phyloP scores from a whole-genome alignment of 2,329 filamentous ascomycete genomes.

The Stromatinia cepivora region DNA sequence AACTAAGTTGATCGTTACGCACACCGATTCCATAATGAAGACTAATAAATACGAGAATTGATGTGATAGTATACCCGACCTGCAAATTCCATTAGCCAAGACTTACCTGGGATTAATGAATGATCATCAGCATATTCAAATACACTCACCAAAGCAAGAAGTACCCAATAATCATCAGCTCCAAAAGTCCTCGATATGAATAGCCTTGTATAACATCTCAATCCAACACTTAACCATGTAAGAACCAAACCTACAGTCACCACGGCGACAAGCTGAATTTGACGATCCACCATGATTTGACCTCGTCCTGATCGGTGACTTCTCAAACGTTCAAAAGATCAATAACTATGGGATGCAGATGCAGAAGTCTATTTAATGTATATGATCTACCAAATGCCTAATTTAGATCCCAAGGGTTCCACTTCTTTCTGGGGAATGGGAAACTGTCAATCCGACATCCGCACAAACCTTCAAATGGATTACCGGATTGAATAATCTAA shows the following conservation, averaged over 20 bases:
- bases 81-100: background rate
- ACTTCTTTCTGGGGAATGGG: background rate
- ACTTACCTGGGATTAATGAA: background rate
- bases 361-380: background rate
- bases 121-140: background rate
- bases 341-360: background rate
- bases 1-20: background rate
- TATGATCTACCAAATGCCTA: background rate
- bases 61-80: background rate
- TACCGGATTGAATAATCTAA: background rate
- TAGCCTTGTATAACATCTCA: constrained; percentile 14
- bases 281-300: background rate
- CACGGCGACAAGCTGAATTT: background rate
- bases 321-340: background rate
- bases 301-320: background rate
- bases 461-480: background rate
- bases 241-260: background rate
- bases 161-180: constrained; percentile 13
- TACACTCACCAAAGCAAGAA: constrained; percentile 10
- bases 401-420: too few relatives aligned
- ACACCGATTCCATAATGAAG: constrained; percentile 2
- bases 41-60: background rate
- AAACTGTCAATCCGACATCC: background rate
- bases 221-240: constrained; percentile 1
- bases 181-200: constrained; percentile 7